Evolutionary conservation across 768 basidiomycete species (phyloP).

Genomic region (Termitomyces sp.): DNA sequence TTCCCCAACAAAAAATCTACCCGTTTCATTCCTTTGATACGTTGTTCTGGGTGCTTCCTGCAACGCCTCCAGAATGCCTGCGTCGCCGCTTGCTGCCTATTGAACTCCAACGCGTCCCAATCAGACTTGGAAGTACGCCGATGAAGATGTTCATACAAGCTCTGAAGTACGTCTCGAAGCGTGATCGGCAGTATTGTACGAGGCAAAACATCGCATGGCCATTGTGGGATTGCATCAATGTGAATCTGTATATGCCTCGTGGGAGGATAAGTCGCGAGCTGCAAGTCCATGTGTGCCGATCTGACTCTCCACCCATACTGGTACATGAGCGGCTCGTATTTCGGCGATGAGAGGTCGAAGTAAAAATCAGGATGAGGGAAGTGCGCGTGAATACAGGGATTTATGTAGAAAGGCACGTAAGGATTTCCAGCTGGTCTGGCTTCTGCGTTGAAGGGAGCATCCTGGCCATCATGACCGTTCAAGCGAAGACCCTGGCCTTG

Average conservation of each 20-base stretch:
- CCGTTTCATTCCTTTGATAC: constrained; percentile 51
- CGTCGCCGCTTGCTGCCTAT: constrained; percentile 30
- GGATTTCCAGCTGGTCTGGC: background rate
- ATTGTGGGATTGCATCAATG: constrained; percentile 51
- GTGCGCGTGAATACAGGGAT: constrained; percentile 55
- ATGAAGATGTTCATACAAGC: constrained; percentile 46
- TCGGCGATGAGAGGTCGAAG: constrained; percentile 50
- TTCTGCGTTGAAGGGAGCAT: no score
- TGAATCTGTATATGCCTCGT: constrained; percentile 49
- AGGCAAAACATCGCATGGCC: constrained; percentile 55
- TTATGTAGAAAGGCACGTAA: constrained; percentile 26
- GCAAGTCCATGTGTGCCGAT: constrained; percentile 44
- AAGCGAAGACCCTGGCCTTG: no score
- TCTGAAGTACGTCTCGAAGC: constrained; percentile 53
- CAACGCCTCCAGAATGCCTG: constrained; percentile 37
- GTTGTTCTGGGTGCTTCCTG: constrained; percentile 22
- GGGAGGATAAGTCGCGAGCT: constrained; percentile 56
- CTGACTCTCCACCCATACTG: constrained; percentile 33
- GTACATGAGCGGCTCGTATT: constrained; percentile 42
- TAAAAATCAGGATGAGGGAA: constrained; percentile 38
- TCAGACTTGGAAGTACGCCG: constrained; percentile 36
- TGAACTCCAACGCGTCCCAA: constrained; percentile 29
- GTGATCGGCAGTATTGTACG: constrained; percentile 49
- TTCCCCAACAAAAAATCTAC: constrained; percentile 55
- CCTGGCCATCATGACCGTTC: no score